phyloP scores from a whole-genome alignment of 2,329 filamentous ascomycete genomes.

The Colletotrichum phormii region DNA sequence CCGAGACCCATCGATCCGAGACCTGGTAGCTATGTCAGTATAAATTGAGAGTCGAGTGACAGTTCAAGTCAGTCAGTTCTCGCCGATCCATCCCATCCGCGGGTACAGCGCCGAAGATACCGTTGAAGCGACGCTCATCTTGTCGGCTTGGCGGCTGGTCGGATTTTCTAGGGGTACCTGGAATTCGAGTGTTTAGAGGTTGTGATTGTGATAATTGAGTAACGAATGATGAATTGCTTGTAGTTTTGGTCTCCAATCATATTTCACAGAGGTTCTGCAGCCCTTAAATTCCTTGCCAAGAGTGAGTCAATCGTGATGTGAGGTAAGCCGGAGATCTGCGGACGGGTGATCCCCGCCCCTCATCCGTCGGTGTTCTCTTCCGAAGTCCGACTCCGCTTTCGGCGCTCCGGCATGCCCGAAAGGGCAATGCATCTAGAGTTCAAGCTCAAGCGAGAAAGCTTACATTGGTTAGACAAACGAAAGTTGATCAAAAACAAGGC shows the following conservation, averaged over 20 bases:
- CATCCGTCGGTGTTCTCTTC: constrained; percentile 7
- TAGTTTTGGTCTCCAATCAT: neutral
- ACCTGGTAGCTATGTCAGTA: constrained; percentile 41
- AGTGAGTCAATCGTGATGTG: neutral
- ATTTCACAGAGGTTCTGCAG: neutral
- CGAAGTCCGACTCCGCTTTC: neutral
- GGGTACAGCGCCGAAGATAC: neutral
- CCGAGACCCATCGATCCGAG: constrained; percentile 63
- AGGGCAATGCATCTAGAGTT: no score
- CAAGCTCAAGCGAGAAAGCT: no score
- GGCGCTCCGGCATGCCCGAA: neutral
- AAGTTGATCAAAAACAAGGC: no score
- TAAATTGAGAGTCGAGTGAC: no score
- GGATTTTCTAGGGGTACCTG: neutral
- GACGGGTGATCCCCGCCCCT: neutral
- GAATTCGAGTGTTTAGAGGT: no score
- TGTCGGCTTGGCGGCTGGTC: neutral
- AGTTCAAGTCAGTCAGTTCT: neutral
- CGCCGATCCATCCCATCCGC: constrained; percentile 34
- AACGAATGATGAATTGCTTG: neutral
- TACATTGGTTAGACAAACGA: no score
- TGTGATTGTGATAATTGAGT: neutral
- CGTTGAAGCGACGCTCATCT: neutral
- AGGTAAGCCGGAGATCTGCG: neutral
- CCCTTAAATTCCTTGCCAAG: neutral